These are phyloP conservation scores for Porodaedalea pini DNA, from an alignment of 1,284 basidiomycete genomes.

Conservation along the genomic window DNA sequence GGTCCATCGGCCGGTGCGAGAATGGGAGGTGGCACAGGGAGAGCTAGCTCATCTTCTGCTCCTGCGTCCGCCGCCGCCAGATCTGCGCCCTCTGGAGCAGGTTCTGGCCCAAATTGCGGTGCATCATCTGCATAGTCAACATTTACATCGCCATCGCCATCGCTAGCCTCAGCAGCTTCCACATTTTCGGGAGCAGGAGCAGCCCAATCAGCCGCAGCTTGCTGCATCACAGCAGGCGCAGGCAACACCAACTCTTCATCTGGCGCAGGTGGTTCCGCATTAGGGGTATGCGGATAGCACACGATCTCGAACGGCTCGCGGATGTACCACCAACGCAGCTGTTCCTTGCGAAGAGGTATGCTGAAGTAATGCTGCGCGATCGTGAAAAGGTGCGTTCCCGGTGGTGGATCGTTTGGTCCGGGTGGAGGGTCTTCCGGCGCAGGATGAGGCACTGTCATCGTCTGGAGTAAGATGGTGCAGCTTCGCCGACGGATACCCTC, in stretches of 20 bases:
- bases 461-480: conserved; percentile 67
- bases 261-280: background rate
- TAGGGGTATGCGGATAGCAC: conserved; percentile 31
- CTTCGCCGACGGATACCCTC: conserved; percentile 53
- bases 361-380: conserved; percentile 72
- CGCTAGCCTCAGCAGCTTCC: background rate
- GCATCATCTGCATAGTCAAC: background rate
- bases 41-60: background rate
- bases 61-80: background rate
- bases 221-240: background rate
- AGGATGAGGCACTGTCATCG: conserved; percentile 52
- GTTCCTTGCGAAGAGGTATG: conserved; percentile 42
- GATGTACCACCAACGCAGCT: conserved; percentile 50
- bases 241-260: background rate
- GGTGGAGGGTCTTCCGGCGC: conserved; percentile 41
- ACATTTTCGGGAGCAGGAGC: background rate
- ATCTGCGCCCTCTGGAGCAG: background rate
- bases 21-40: background rate
- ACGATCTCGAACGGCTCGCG: conserved; percentile 67
- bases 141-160: background rate
- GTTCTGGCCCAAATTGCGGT: too few relatives aligned
- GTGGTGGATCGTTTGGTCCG: conserved; percentile 11
- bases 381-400: conserved; percentile 40
- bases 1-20: conserved; percentile 20
- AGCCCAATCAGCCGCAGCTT: background rate